Percentiles rank a stretch among this genome's conserved stretches.
Conservation (phyloP, 192 early-diverging fungal species). For the Coemansia sp. region DNA sequence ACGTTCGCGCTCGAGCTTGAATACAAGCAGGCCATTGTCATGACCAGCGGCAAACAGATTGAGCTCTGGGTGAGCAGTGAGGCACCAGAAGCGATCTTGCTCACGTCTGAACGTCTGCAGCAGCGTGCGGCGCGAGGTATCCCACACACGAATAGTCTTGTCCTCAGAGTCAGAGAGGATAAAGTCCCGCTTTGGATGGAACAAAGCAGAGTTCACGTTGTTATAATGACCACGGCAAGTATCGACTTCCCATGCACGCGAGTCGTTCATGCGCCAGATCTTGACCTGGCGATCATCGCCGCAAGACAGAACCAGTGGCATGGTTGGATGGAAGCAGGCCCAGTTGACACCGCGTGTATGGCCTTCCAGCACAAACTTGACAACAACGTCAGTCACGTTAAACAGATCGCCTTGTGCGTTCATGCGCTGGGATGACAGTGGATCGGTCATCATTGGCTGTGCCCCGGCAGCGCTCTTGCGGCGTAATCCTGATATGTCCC, state of each 20-base stretch:
- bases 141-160: conserved; percentile 98
- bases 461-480: conserved; percentile 55
- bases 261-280: conserved; percentile 98
- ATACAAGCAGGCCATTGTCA: conserved; percentile 96
- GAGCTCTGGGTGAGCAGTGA: conserved; percentile 94
- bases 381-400: conserved; percentile 92
- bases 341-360: conserved; percentile 98
- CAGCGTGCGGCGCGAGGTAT: conserved; percentile 91
- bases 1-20: conserved; percentile 97
- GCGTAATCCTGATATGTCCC: conserved; percentile 93
- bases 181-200: conserved; percentile 95
- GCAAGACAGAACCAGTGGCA: conserved; percentile 94
- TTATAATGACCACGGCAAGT: conserved; percentile 98
- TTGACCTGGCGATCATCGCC: conserved; percentile 98
- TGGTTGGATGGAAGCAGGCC: conserved; percentile 95
- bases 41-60: conserved; percentile 99
- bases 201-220: conserved; percentile 91
- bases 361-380: conserved; percentile 98
- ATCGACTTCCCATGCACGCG: conserved; percentile 99
- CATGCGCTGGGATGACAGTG: conserved; percentile 44
- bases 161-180: conserved; percentile 95
- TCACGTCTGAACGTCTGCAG: conserved; percentile 97
- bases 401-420: conserved; percentile 90
- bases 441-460: conserved; percentile 45
- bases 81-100: conserved; percentile 95